These are phyloP conservation scores for Syzygium syzygioides DNA, from an alignment of 441 rosid species.

Conservation along the genomic window DNA sequence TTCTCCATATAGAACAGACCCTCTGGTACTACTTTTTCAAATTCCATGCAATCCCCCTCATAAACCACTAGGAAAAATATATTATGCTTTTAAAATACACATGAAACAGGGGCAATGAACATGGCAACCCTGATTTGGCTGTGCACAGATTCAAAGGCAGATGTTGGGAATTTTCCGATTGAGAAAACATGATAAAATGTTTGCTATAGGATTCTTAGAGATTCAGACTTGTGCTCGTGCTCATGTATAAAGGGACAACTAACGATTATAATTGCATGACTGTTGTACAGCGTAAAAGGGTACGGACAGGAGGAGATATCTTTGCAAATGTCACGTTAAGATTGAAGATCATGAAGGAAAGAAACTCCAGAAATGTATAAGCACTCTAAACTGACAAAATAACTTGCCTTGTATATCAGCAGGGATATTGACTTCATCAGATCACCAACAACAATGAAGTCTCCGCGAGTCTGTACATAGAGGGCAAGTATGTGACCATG, in stretches of 20 bases:
- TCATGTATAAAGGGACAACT: not conserved
- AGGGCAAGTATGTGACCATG: slow-evolving; percentile 99
- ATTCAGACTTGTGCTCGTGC: not conserved
- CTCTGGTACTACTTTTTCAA: not conserved
- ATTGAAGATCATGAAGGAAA: no score
- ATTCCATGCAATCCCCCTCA: not conserved
- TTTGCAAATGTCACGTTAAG: not conserved
- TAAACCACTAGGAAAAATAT: not conserved
- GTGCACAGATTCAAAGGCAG: not conserved
- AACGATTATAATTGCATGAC: not conserved
- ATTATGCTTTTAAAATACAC: not conserved
- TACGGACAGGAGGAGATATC: not conserved
- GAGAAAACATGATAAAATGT: not conserved
- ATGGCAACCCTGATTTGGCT: not conserved
- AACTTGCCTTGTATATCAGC: slow-evolving; percentile 75
- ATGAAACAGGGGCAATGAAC: not conserved
- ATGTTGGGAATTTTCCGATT: not conserved
- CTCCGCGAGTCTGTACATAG: slow-evolving; percentile 96
- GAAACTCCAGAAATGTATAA: not conserved
- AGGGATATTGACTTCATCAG: slow-evolving; percentile 96
- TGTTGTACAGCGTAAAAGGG: not conserved
- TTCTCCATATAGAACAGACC: not conserved
- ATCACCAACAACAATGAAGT: slow-evolving; percentile 97
- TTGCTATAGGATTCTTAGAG: not conserved
- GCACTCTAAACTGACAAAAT: not conserved